Conservation (phyloP, 2,329 filamentous ascomycete species). For the Apiospora sp. region DNA sequence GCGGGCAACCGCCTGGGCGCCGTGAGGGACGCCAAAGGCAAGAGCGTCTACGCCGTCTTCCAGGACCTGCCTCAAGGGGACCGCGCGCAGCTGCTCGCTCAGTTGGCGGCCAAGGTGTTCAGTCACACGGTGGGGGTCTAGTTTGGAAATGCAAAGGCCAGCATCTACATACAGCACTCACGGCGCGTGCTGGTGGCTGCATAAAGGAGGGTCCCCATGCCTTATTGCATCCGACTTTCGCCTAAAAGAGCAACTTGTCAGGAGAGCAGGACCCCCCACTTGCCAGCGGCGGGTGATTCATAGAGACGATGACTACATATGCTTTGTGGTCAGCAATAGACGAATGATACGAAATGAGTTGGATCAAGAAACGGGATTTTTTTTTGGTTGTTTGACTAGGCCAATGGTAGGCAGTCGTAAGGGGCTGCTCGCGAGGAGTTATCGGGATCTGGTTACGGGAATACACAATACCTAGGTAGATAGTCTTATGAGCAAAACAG, state of each 20-base stretch:
- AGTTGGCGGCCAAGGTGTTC: conserved; percentile 87
- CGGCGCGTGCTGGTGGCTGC: neutral
- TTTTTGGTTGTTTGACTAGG: neutral
- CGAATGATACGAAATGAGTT: conserved; percentile 8
- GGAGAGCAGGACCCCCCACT: neutral
- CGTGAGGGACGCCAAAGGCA: conserved; percentile 87
- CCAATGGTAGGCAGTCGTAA: neutral
- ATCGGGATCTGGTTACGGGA: neutral
- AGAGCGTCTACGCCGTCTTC: conserved; percentile 94
- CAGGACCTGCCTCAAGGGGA: conserved; percentile 85
- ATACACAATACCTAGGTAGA: neutral
- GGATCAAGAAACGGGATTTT: neutral
- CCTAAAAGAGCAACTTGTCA: conserved; percentile 1
- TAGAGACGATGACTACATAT: conserved; percentile 4
- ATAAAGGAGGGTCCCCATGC: neutral
- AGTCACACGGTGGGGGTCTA: conserved; percentile 72
- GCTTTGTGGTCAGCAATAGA: neutral
- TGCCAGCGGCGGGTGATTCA: conserved; percentile 13
- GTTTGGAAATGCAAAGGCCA: neutral
- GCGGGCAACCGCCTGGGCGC: conserved; percentile 93
- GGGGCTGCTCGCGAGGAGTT: neutral
- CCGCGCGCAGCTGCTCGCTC: conserved; percentile 80
- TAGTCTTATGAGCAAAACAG: neutral
- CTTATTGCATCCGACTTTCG: neutral
- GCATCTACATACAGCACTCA: neutral